A percentile compares a stretch with the other conserved stretches of the same genome.
These are phyloP conservation scores for Salvia rosmarinus DNA, from an alignment of 257 asterid genomes.

Conservation along the genomic window DNA sequence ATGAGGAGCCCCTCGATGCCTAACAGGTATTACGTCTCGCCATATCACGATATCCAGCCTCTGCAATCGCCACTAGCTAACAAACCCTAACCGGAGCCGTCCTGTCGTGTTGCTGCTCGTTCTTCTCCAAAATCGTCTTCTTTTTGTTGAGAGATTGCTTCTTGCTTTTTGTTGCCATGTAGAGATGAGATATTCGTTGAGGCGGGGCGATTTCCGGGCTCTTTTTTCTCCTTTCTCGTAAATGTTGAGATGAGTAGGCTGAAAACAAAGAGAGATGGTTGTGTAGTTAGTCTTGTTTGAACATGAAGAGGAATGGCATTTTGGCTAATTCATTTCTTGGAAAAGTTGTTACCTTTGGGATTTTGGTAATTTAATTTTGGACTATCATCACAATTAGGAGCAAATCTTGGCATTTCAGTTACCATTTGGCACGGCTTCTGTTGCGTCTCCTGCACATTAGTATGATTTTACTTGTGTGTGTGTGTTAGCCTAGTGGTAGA, in stretches of 20 bases:
- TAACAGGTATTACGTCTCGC: slow-evolving; percentile 49
- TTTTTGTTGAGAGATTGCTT: slow-evolving; percentile 21
- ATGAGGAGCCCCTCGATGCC: slow-evolving; percentile 52
- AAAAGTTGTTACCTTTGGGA: not conserved
- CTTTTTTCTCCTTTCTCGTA: slow-evolving; percentile 9
- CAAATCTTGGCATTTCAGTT: not conserved
- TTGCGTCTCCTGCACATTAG: no score
- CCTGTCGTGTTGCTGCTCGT: slow-evolving; percentile 1
- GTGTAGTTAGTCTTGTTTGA: slow-evolving; percentile 18
- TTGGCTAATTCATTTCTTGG: not conserved
- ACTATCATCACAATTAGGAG: not conserved
- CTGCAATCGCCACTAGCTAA: slow-evolving; percentile 53
- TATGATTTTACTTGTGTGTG: no score
- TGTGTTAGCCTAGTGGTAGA: no score
- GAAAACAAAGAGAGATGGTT: slow-evolving; percentile 27
- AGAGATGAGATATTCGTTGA: slow-evolving; percentile 8
- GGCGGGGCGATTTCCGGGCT: slow-evolving; percentile 26
- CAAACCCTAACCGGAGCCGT: slow-evolving; percentile 23
- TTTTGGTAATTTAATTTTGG: not conserved
- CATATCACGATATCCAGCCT: slow-evolving; percentile 41
- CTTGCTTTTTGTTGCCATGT: slow-evolving; percentile 11
- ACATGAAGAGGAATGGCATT: slow-evolving; percentile 28
- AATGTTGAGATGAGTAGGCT: slow-evolving; percentile 20
- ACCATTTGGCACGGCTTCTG: no score
- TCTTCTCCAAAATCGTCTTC: slow-evolving; percentile 15